Evolutionary conservation across 2,329 filamentous ascomycete genomes (phyloP), one percentile per base, ranked within the genome.

Genomic region (Curvularia hawaiiensis): DNA sequence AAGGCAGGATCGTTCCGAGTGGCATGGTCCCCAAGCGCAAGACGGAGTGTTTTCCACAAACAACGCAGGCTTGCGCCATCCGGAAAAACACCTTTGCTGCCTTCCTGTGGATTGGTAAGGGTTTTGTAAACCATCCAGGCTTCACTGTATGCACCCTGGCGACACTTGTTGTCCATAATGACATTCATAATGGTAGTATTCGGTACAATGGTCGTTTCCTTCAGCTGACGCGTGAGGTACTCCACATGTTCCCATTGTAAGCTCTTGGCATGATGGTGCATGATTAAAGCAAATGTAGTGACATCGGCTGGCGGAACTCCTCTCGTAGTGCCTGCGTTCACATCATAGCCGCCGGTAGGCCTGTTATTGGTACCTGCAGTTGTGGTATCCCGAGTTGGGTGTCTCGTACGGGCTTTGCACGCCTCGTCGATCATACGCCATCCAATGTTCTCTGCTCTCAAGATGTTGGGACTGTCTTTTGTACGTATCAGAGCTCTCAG

Each of bases 401-500:
- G 31, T 10, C 31, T 50, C 20, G 35, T 35, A 4, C 47, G 41
- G 12, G 54, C 49, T 14, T 58, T 52, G 1, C 62, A 58, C 31
- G 65, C 61, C 35, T 63, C 57, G 18, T 71, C 69, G 12, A 76
- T 65, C 74, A 77, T 77, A 40, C 63, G 66, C 69, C 75, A 75
- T 8, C 67, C 73, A 16, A 77, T 66, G 28, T 72, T 70, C 54
- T 76, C 74, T 2, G 74, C 74, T 59, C 72, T 72, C 12, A 71
- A 40, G 10, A 67, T 31, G 16, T 64, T 56, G 9, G 57, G 54
- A 8, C 52, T 33, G 9, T 69, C 56, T 40, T 65, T 61, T 1
- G 69, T 67, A 12, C 91, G 85, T 50, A 95, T 80, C 84, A 90
- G 92, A 1, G 89, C 90, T 9, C 88, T 90, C 52, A 97, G 85